phyloP scores from a whole-genome alignment of 75 land plant genomes.

The Cunninghamia lanceolata region DNA sequence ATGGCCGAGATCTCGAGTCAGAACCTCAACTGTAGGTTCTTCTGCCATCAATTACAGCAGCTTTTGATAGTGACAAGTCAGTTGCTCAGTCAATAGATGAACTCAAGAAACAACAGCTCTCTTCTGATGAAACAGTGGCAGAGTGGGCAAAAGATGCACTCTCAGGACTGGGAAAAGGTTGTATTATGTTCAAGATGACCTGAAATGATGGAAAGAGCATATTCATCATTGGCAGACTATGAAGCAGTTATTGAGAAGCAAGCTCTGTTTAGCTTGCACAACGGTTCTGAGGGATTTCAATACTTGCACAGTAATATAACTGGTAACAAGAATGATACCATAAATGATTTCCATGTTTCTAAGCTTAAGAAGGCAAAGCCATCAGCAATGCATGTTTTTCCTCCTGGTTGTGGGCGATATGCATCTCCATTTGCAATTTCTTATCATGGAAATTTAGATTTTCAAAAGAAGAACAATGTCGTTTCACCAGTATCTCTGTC shows the following conservation, averaged over 20 bases:
- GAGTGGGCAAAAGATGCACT: too few species aligned
- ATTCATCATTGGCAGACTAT: background rate
- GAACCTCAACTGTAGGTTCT: slow-evolving; percentile 53
- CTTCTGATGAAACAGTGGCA: slow-evolving; percentile 55
- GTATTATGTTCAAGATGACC: background rate
- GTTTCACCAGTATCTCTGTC: background rate
- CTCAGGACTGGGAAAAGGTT: too few species aligned
- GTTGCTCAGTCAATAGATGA: slow-evolving; percentile 60
- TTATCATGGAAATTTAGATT: background rate
- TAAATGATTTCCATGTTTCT: background rate
- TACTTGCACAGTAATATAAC: background rate
- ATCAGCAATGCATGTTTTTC: slow-evolving; percentile 28
- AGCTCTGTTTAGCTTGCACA: background rate
- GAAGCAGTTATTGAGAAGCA: background rate
- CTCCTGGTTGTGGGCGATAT: slow-evolving; percentile 37
- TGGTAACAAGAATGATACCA: background rate
- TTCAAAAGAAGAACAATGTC: background rate
- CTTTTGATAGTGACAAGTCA: slow-evolving; percentile 53
- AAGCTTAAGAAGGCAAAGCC: background rate
- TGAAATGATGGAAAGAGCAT: background rate
- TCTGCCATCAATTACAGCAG: slow-evolving; percentile 63
- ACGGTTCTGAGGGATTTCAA: background rate
- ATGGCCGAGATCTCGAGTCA: slow-evolving; percentile 44
- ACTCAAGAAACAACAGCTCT: slow-evolving; percentile 48
- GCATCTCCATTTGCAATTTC: slow-evolving; percentile 13